These are phyloP conservation scores for Picochlorum sp. DNA, from an alignment of 139 green algal species.

Conservation along the genomic window DNA sequence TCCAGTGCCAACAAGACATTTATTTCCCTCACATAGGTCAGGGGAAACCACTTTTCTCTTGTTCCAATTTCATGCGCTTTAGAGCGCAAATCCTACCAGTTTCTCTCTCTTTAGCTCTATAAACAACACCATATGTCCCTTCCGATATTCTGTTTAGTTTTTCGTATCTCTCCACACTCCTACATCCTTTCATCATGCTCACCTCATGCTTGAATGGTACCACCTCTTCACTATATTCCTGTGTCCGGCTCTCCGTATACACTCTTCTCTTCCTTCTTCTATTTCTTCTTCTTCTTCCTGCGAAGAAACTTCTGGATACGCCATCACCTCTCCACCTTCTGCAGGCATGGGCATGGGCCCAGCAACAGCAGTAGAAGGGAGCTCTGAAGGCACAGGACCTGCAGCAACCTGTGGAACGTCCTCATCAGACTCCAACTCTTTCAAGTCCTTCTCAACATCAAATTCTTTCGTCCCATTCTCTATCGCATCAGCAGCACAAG, in stretches of 20 bases:
- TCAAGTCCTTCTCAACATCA: background rate
- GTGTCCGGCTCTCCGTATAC: too few species aligned
- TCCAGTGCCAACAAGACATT: slow-evolving; percentile 89
- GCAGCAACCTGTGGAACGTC: background rate
- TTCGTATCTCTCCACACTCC: slow-evolving; percentile 79
- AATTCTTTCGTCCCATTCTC: background rate
- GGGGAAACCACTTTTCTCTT: slow-evolving; percentile 86
- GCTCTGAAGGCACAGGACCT: background rate
- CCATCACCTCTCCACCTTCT: too few species aligned
- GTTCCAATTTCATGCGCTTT: slow-evolving; percentile 95
- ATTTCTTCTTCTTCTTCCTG: too few species aligned
- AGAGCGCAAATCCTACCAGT: slow-evolving; percentile 76
- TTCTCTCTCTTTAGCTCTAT: slow-evolving; percentile 56
- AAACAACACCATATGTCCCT: slow-evolving; percentile 89
- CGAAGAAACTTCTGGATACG: too few species aligned
- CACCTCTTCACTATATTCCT: background rate
- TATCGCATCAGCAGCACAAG: background rate
- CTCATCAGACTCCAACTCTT: slow-evolving; percentile 1
- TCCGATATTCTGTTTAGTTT: slow-evolving; percentile 71
- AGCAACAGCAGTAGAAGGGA: too few species aligned
- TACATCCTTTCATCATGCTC: slow-evolving; percentile 62
- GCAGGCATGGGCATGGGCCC: too few species aligned
- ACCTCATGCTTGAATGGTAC: slow-evolving; percentile 4
- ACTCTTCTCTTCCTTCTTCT: too few species aligned
- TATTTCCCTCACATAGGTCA: slow-evolving; percentile 91